A percentile compares a stretch with the other conserved stretches of the same genome.
phyloP scores from a whole-genome alignment of 2,329 filamentous ascomycete species.

The Phyllosticta paracitricarpa region DNA sequence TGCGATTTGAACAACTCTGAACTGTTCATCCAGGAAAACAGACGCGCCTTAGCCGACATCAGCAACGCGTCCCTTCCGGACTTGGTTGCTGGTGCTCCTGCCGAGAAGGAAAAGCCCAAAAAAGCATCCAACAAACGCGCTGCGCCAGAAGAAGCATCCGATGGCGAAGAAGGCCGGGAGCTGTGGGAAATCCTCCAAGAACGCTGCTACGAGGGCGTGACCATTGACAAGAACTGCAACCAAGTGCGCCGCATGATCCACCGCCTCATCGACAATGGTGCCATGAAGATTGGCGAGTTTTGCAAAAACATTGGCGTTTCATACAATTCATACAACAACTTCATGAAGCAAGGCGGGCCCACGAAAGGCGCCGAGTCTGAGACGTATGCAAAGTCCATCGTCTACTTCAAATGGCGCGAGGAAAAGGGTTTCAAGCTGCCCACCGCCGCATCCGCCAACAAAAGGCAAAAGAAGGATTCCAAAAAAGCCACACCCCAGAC shows the following conservation, averaged over 20 bases:
- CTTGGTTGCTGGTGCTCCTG: not conserved
- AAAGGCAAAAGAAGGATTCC: conserved; percentile 21
- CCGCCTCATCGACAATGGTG: conserved; percentile 32
- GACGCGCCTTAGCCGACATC: not conserved
- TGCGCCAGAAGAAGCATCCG: not conserved
- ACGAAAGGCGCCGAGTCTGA: conserved; percentile 23
- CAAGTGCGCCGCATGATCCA: conserved; percentile 34
- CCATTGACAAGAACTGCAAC: conserved; percentile 14
- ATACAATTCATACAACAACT: conserved; percentile 30
- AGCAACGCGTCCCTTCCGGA: not conserved
- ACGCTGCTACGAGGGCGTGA: not conserved
- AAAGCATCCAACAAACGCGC: not conserved
- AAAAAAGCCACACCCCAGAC: conserved; percentile 12
- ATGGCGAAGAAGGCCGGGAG: not conserved
- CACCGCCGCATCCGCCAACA: not conserved
- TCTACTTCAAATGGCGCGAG: conserved; percentile 43
- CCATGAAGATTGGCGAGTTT: conserved; percentile 38
- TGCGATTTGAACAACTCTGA: not conserved
- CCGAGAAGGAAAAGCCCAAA: not conserved
- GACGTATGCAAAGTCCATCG: conserved; percentile 20
- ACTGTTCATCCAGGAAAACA: not conserved
- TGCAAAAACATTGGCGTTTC: conserved; percentile 29
- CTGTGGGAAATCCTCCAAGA: not conserved
- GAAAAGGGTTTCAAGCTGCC: conserved; percentile 34
- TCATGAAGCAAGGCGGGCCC: conserved; percentile 40